phyloP scores from a whole-genome alignment of 2,329 filamentous ascomycete species.

The Sclerotinia borealis region DNA sequence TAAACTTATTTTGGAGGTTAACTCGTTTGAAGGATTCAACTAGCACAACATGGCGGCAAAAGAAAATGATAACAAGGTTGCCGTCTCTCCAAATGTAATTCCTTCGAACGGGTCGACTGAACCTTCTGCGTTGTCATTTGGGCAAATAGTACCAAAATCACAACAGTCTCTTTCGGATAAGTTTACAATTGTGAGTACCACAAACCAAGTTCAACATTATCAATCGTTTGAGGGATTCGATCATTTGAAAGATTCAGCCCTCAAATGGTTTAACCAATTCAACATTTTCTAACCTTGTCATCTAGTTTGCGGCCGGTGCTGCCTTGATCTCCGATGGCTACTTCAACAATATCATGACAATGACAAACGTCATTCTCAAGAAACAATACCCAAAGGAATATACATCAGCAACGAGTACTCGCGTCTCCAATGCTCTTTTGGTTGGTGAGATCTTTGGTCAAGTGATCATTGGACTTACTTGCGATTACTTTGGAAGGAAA shows the following conservation, averaged over 20 bases:
- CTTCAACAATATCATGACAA: conserved; percentile 34
- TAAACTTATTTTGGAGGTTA: too few species aligned
- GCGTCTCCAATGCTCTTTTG: conserved; percentile 37
- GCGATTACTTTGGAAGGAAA: conserved; percentile 42
- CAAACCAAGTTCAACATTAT: too few species aligned
- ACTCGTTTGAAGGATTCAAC: too few species aligned
- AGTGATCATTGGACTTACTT: conserved; percentile 37
- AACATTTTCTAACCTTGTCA: not conserved
- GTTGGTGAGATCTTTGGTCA: conserved; percentile 40
- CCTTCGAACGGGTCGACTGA: not conserved
- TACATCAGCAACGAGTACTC: conserved; percentile 32
- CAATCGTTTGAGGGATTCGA: too few species aligned
- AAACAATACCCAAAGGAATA: conserved; percentile 26
- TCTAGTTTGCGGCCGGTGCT: conserved; percentile 28
- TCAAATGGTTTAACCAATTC: too few species aligned
- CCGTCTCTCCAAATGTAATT: not conserved
- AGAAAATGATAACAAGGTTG: not conserved
- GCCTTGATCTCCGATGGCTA: conserved; percentile 34
- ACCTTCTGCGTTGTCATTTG: not conserved
- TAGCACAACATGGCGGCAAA: conserved; percentile 2
- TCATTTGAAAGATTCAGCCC: too few species aligned
- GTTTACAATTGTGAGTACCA: conserved; percentile 25
- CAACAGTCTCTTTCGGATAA: conserved; percentile 27
- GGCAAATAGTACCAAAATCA: conserved; percentile 17
- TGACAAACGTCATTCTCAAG: conserved; percentile 32